Evolutionary conservation across 148 eudicot genomes (phyloP), one percentile per base, ranked within the genome.

Genomic region (Drosera capensis): DNA sequence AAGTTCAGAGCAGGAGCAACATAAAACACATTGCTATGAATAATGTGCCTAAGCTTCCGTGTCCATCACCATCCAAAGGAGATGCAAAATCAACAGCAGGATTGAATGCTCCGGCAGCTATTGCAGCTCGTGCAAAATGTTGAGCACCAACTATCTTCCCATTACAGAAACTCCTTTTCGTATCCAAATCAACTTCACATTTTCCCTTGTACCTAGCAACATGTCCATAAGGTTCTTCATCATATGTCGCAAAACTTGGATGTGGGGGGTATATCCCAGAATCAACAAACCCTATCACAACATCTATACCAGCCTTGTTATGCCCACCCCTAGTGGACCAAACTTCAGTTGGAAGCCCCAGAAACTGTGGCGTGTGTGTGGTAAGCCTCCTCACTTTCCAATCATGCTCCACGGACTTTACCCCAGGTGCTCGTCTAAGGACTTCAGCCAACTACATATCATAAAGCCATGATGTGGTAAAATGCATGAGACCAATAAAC

Each of bases 301-400:
- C 72, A 64, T 71, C 80, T 52, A 84, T 93, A 57, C 99, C 99
- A 5, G 95, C 95, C 55, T 67, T 74, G 29, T 73, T 87, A 43
- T 69, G 77, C n/a, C 99, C 99, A 40, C 95, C 99, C 45, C 87
- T 87, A 40, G 93, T 80, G 1, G 95, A 95, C 99, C 99, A 90
- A 22, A 84, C 99, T 56, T 86, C 93, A 30, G 99, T 90, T 25
- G 99, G 99, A 55, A 90, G 87, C 40, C 99, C 99, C 68, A 90
- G 46, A 63, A 90, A 90, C 50, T 84, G 67, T n/a, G 99, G 99
- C 2, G 99, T 90, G 58, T 90, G 99, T 2, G 99, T 90, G 7
- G 99, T 90, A 53, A 84, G 93, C 63, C 68, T 80, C 67, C 58
- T 75, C 53, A 90, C 95, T 54, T 90, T 90, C 93, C 93, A 84